Evolutionary conservation across 2,329 filamentous ascomycete species (phyloP).

Genomic region (Microcera coccophila): DNA sequence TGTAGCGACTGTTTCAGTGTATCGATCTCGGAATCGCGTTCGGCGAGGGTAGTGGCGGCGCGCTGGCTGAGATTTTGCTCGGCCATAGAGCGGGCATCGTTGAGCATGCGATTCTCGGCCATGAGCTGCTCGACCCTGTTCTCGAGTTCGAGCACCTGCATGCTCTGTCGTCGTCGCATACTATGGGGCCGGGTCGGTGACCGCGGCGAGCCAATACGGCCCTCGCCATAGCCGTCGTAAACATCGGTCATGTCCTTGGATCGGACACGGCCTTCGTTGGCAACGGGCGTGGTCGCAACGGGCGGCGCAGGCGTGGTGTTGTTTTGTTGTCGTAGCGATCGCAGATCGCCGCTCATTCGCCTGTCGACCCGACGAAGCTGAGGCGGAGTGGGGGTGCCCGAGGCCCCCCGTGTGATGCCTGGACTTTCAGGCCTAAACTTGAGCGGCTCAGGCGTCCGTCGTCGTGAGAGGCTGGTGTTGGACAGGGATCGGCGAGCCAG

Average conservation of each 20-base stretch:
- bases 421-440: conserved; percentile 61
- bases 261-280: conserved; percentile 82
- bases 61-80: conserved; percentile 64
- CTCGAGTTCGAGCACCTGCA: conserved; percentile 94
- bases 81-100: conserved; percentile 65
- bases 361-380: conserved; percentile 67
- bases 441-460: conserved; percentile 51
- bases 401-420: conserved; percentile 39
- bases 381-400: conserved; percentile 57
- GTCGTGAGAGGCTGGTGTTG: conserved; percentile 51
- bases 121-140: conserved; percentile 76
- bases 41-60: conserved; percentile 66
- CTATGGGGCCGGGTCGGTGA: conserved; percentile 93
- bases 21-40: conserved; percentile 84
- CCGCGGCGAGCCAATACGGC: conserved; percentile 76
- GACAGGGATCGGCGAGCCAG: conserved; percentile 44
- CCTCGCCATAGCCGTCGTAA: conserved; percentile 92
- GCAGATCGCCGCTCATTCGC: conserved; percentile 70
- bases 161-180: conserved; percentile 94
- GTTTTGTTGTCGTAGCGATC: conserved; percentile 37
- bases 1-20: conserved; percentile 73
- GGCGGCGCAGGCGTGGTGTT: conserved; percentile 23
- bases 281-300: conserved; percentile 55
- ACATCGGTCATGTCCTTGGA: conserved; percentile 86
- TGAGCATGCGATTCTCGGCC: conserved; percentile 77